phyloP scores from a whole-genome alignment of 306 rosid genomes.

The Acmispon strigosus region DNA sequence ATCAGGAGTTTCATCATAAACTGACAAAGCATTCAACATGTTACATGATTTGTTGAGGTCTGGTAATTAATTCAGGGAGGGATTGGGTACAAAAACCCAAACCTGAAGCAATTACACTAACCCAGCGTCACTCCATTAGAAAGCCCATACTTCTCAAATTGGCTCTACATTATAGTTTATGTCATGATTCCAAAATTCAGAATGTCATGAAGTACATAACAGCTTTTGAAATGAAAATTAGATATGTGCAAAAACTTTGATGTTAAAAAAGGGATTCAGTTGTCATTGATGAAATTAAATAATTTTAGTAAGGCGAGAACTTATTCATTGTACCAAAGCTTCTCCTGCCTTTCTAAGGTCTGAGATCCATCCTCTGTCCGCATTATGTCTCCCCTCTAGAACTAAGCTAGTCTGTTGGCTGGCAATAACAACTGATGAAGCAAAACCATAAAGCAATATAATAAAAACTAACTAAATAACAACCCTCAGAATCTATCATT shows the following conservation, averaged over 20 bases:
- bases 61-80: no score
- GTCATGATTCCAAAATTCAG: constrained; percentile 1
- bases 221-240: constrained; percentile 9
- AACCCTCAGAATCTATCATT: neutral
- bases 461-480: neutral
- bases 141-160: neutral
- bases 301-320: neutral
- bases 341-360: constrained; percentile 69
- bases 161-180: constrained; percentile 10
- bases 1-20: no score
- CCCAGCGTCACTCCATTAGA: neutral
- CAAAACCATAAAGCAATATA: constrained; percentile 22
- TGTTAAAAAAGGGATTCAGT: neutral
- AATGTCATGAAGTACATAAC: neutral
- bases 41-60: no score
- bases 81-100: no score
- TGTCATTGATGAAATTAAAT: neutral
- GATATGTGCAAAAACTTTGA: neutral
- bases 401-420: constrained; percentile 68
- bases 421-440: constrained; percentile 34
- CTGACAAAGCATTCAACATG: no score
- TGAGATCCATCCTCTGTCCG: constrained; percentile 84
- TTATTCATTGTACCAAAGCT: constrained; percentile 54
- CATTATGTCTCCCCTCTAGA: constrained; percentile 93
- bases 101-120: neutral